phyloP scores from a whole-genome alignment of 331 rosid genomes.

The Saraca asoca region DNA sequence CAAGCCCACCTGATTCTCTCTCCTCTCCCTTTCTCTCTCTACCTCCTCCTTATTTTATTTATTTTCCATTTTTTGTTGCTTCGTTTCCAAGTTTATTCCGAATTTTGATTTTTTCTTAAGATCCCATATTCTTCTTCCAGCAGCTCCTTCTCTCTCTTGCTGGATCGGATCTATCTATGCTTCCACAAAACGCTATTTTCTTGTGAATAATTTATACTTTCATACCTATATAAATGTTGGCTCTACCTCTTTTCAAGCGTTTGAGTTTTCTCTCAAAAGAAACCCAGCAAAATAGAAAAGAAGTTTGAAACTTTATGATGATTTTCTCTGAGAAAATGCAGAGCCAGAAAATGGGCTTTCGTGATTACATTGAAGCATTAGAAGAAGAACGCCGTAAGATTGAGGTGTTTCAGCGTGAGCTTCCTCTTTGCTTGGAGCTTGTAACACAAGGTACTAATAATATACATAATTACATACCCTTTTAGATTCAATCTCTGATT shows the following conservation, averaged over 20 bases:
- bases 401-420: slow-evolving; percentile 72
- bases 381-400: slow-evolving; percentile 70
- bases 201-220: too few species aligned
- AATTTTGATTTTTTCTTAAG: slow-evolving; percentile 61
- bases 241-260: too few species aligned
- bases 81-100: slow-evolving; percentile 57
- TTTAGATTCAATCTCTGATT: slow-evolving; percentile 2
- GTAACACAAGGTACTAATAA: slow-evolving; percentile 61
- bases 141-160: not conserved
- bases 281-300: not conserved
- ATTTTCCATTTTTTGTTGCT: not conserved
- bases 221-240: too few species aligned
- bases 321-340: slow-evolving; percentile 53
- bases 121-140: slow-evolving; percentile 59
- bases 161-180: slow-evolving; percentile 53
- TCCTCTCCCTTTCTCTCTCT: not conserved
- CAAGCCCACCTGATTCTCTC: not conserved
- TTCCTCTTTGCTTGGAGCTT: slow-evolving; percentile 81
- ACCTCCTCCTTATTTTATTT: not conserved
- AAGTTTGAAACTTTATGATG: slow-evolving; percentile 1
- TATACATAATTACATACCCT: slow-evolving; percentile 2
- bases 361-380: slow-evolving; percentile 59
- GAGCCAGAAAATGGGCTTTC: slow-evolving; percentile 42
- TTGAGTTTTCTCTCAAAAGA: slow-evolving; percentile 1
- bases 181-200: slow-evolving; percentile 33